These are phyloP conservation scores for Triticum turgidum DNA, from an alignment of 176 grass and related monocot genomes.

Conservation along the genomic window DNA sequence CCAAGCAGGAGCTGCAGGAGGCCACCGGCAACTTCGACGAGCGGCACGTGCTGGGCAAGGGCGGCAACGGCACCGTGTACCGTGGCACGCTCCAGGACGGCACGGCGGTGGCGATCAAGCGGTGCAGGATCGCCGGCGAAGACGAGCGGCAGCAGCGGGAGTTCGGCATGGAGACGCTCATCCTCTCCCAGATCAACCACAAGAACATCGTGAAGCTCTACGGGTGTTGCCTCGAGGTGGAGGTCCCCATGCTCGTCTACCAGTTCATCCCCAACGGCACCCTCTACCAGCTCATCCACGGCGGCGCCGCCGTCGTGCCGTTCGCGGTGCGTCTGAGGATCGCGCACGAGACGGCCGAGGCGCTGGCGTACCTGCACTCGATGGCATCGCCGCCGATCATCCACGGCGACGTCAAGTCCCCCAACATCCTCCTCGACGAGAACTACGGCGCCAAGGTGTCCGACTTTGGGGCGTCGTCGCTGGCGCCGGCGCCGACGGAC, in stretches of 20 bases:
- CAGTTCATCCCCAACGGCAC: slow-evolving; percentile 58
- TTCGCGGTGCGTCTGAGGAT: slow-evolving; percentile 26
- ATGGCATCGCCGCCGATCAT: slow-evolving; percentile 53
- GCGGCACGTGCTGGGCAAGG: slow-evolving; percentile 40
- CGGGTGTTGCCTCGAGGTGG: slow-evolving; percentile 58
- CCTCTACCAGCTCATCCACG: slow-evolving; percentile 39
- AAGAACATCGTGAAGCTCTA: slow-evolving; percentile 53
- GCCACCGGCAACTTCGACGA: slow-evolving; percentile 47
- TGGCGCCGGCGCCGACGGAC: slow-evolving; percentile 20
- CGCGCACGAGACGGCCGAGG: slow-evolving; percentile 47
- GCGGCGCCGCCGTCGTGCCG: neutral
- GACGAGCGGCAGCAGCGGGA: slow-evolving; percentile 46
- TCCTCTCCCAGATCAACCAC: slow-evolving; percentile 63
- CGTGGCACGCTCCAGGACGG: slow-evolving; percentile 30
- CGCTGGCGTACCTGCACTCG: slow-evolving; percentile 57
- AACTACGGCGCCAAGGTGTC: slow-evolving; percentile 45
- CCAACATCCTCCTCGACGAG: slow-evolving; percentile 55
- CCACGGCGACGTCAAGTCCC: slow-evolving; percentile 60
- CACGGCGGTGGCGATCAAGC: slow-evolving; percentile 43
- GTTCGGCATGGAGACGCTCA: slow-evolving; percentile 54
- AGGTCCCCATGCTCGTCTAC: slow-evolving; percentile 60
- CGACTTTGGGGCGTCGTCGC: slow-evolving; percentile 44
- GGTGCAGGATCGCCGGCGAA: slow-evolving; percentile 35
- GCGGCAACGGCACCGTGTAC: slow-evolving; percentile 75
- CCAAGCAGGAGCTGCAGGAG: slow-evolving; percentile 46